Evolutionary conservation across 192 early-diverging fungal species (phyloP), one percentile per base, ranked within the genome.

Genomic region (Gigaspora rosea): DNA sequence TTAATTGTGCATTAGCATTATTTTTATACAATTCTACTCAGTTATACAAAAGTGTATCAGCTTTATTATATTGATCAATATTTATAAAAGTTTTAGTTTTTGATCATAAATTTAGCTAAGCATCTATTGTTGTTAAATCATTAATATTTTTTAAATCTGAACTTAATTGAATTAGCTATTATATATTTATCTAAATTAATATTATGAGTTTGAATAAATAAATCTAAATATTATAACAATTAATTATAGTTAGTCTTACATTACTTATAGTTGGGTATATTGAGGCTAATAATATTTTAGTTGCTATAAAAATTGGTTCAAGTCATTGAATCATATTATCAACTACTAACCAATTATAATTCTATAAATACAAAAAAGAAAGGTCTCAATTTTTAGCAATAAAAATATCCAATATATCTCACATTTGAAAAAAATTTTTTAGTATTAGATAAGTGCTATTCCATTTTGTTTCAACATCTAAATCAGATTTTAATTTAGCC

Each of bases 61-160:
- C 59, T 18, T 11, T 33, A 33, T 62, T 33, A 62, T 33, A 8
- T 62, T 62, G 7, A 33, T 62, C 18, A 62, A n/a, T 62, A 33
- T 62, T 33, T 46, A 35, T 18, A n/a, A 67, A 67, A 46, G 65
- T 67, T 32, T 67, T 67, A 11, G 65, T 67, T 67, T 67, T 67
- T 33, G 33, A 67, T 33, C 65, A 47, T 46, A 47, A 33, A 47
- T 67, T 33, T 47, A 67, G 35, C 35, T 33, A 47, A 67, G 32
- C n/a, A 8, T n/a, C 65, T 10, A 67, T 67, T 35, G 32, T 11
- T 27, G 18, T 62, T 18, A 33, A 11, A 11, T 62, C 18, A 33
- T 62, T 62, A 62, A 62, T 62, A 62, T 62, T 62, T 33, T 62
- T 67, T 47, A 5, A 67, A 32, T 47, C 35, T 67, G n/a, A 11